Base-by-base conservation (phyloP, 257 asterid species). In the Solanum bulbocastanum region DNA sequence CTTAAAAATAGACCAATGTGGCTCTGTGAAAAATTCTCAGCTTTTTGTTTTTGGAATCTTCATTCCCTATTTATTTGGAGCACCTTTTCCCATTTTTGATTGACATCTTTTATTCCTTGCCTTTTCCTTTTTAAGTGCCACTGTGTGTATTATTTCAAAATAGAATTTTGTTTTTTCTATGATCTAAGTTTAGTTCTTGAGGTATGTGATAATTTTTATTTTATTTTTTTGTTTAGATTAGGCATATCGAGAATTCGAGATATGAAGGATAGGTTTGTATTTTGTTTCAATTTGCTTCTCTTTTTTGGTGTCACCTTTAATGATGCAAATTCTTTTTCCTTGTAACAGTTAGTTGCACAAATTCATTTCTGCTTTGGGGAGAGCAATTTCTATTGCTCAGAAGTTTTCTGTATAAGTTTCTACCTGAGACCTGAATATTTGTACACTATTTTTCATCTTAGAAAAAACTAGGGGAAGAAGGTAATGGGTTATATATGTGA, bases 401-500 rank as follows among this genome's bases (percentile, higher is more conserved):
- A n/a, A 40, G 23, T 83, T 13, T 73, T 44, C 8, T 16, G 32
- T 33, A 79, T 68, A 23, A 36, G 83, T 37, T 39, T 73, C 78
- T 44, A 90, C 72, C 68, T 6, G 76, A 86, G 42, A 30, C n/a
- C 44, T 44, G 73, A 68, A 72, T 85, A 91, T 87, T 78, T 66
- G 87, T 44, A n/a, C 49, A 81, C 14, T 27, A 71, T 33, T 75
- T 83, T 73, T 79, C 15, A n/a, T 52, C n/a, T 27, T 46, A 89
- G 32, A 27, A 42, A 79, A 30, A 81, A 49, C 20, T 42, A 23
- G n/a, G 46, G 14, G 44, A 32, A 27, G 30, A 20, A 37, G 44
- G 83, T 32, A 37, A 97, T 97, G 99, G 98, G 98, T 46, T 93
- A 89, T 87, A 93, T 90, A 46, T 97, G 99, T 92, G 98, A 94